phyloP scores from a whole-genome alignment of 495 filamentous ascomycete species.

The Lophiostoma macrostomum region DNA sequence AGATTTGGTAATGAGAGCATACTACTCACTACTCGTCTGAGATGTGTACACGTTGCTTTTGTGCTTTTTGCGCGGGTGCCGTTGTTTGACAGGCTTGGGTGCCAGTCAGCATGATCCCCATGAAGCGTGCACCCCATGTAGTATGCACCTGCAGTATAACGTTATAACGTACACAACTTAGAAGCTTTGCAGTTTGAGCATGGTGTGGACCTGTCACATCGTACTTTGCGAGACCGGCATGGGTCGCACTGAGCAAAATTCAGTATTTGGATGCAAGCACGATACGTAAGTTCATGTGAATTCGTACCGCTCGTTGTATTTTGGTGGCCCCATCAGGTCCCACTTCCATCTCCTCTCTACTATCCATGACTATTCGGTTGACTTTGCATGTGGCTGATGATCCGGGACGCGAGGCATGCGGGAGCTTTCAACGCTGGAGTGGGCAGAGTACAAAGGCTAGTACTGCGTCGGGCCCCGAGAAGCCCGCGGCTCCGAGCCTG shows the following conservation, averaged over 20 bases:
- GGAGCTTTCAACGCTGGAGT: background rate
- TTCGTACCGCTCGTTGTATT: conserved; percentile 22
- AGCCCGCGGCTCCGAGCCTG: conserved; percentile 3
- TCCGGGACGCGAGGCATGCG: conserved; percentile 22
- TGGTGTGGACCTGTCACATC: conserved; percentile 47
- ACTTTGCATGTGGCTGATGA: background rate
- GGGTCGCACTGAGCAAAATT: conserved; percentile 26
- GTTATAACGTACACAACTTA: conserved; percentile 32
- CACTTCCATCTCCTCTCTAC: conserved; percentile 23
- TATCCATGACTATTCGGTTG: conserved; percentile 6
- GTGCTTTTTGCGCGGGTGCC: conserved; percentile 58
- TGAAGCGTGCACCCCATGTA: conserved; percentile 34
- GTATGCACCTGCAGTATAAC: conserved; percentile 49
- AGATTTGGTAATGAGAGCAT: background rate
- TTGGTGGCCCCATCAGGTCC: conserved; percentile 8
- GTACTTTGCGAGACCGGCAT: conserved; percentile 36
- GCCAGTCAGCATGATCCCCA: background rate
- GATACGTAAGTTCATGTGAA: too few species aligned
- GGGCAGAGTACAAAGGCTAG: too few species aligned
- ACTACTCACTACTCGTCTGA: conserved; percentile 62
- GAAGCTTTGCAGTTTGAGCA: conserved; percentile 51
- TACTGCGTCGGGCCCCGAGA: too few species aligned
- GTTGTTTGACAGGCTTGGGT: conserved; percentile 56
- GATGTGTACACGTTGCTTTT: conserved; percentile 61
- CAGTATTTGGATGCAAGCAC: too few species aligned